Evolutionary conservation across 2,329 filamentous ascomycete genomes (phyloP), one percentile per base, ranked within the genome.

Genomic region (Fusarium coffeatum): DNA sequence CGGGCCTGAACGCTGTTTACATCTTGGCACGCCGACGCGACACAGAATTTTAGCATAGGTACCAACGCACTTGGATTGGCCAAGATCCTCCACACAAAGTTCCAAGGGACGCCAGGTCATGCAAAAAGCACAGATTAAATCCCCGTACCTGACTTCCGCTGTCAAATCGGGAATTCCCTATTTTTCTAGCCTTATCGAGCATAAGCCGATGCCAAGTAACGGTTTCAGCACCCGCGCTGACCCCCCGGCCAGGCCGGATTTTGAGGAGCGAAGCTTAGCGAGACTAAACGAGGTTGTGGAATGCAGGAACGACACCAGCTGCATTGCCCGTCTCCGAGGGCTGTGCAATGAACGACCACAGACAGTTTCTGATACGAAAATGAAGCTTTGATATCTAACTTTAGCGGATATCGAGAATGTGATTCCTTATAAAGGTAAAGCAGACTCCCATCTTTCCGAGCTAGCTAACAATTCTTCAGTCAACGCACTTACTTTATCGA

Each of bases 271-370:
- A 62, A 16, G 22, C 45, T 62, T 22, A 55, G 20, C 60, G 60
- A 63, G 23, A 15, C 13, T 63, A 42, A 63, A 63, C 59, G 59
- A 63, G 22, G 22, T 3, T n/a, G 13, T 15, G 18, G 4, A 9
- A 27, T 8, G 22, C 18, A 40, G 48, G 48, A n/a, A 32, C n/a
- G 11, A 20, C 9, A 4, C 7, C 0, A 37, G 3, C 18, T 37
- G 34, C 18, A 37, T 37, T 10, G 34, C 34, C 34, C 18, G 1
- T n/a, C 0, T 37, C 10, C 18, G 34, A 37, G 10, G 34, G 34
- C 34, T 37, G 3, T 37, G 34, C 5, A 37, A 37, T 32, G 15
- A 32, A 16, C 30, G 30, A 32, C 30, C 30, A n/a, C 3, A 37
- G 34, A 37, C 34, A 0, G 1, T 37, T n/a, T 37, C 1, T 37